These are phyloP conservation scores for Dendrobium officinale DNA, from an alignment of 106 monocot species.

Conservation along the genomic window DNA sequence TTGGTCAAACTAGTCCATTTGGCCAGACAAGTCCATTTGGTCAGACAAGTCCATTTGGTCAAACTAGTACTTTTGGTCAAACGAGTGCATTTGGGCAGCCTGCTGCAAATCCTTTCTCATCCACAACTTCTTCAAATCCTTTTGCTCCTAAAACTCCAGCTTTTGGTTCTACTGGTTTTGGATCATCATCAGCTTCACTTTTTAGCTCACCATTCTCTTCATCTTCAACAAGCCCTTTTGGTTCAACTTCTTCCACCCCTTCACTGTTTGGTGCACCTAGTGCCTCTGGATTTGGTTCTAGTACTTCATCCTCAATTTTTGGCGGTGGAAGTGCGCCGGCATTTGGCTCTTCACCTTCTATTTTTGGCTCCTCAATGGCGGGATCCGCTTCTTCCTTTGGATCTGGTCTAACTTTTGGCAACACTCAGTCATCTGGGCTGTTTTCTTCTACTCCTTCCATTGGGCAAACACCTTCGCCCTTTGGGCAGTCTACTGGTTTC, in stretches of 20 bases:
- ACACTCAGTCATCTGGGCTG: constrained; percentile 77
- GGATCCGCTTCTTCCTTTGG: constrained; percentile 65
- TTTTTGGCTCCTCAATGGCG: constrained; percentile 42
- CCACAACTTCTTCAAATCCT: constrained; percentile 38
- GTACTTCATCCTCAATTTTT: constrained; percentile 48
- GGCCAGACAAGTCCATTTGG: constrained; percentile 73
- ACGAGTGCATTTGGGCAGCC: constrained; percentile 66
- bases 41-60: constrained; percentile 59
- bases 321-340: constrained; percentile 36
- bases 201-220: constrained; percentile 56
- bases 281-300: constrained; percentile 40
- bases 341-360: constrained; percentile 50
- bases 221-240: constrained; percentile 69
- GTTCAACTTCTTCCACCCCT: constrained; percentile 43
- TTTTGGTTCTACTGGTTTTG: constrained; percentile 69
- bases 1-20: constrained; percentile 64
- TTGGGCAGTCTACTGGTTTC: constrained; percentile 69
- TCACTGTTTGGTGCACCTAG: constrained; percentile 47
- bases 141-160: constrained; percentile 58
- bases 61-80: constrained; percentile 58
- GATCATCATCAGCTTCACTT: constrained; percentile 45
- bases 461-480: constrained; percentile 56
- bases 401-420: constrained; percentile 45
- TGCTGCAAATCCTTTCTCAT: constrained; percentile 54
- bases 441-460: constrained; percentile 67